Percentiles rank a stretch among this genome's conserved stretches.
These are phyloP conservation scores for Grosmannia serpens DNA, from an alignment of 2,329 filamentous ascomycete genomes.

Conservation along the genomic window DNA sequence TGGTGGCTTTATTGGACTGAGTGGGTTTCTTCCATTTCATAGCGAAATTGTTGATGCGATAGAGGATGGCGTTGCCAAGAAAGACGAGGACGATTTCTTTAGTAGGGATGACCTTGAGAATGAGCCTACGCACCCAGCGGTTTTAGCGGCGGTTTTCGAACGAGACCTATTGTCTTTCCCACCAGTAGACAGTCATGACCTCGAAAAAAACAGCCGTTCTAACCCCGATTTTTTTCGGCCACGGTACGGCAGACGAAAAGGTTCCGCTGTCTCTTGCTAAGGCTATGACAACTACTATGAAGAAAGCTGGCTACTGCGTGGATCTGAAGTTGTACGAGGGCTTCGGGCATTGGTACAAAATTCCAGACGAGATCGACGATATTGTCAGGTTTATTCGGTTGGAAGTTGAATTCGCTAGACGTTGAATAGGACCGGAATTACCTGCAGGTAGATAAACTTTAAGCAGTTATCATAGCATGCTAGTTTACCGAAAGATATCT, in stretches of 20 bases:
- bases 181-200: not conserved
- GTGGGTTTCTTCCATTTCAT: conserved; percentile 31
- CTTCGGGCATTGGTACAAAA: conserved; percentile 36
- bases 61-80: conserved; percentile 11
- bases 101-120: not conserved
- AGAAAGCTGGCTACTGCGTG: conserved; percentile 21
- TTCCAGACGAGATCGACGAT: conserved; percentile 36
- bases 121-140: not conserved
- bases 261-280: conserved; percentile 22
- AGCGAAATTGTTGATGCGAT: conserved; percentile 20
- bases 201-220: conserved; percentile 6
- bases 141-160: not conserved
- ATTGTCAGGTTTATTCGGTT: conserved; percentile 21
- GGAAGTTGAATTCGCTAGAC: not conserved
- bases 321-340: conserved; percentile 27
- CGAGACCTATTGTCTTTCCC: not conserved
- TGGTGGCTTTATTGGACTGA: conserved; percentile 35
- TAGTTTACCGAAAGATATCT: too few species aligned
- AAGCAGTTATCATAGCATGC: too few species aligned
- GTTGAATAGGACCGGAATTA: too few species aligned
- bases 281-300: conserved; percentile 18
- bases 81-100: not conserved
- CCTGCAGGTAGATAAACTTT: too few species aligned
- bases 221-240: conserved; percentile 32
- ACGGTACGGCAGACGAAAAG: conserved; percentile 28